Conservation (phyloP, 768 basidiomycete genomes). For the Rhizopogon roseolus region DNA sequence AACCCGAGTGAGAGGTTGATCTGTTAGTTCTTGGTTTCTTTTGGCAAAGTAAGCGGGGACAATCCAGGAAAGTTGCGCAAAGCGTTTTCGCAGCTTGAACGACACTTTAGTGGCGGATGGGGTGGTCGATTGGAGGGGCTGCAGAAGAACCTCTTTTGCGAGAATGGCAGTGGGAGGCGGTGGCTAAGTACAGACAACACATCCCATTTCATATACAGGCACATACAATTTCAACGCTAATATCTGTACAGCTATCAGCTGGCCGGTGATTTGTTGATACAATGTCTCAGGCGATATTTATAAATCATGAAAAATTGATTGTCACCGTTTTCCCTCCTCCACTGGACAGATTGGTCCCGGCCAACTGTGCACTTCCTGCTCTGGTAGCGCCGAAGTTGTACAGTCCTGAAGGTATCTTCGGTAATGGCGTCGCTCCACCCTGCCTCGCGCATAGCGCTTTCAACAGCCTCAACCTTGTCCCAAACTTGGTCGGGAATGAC, state of each 20-base stretch:
- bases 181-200: not conserved
- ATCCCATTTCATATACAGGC: constrained; percentile 1
- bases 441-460: constrained; percentile 90
- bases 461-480: constrained; percentile 84
- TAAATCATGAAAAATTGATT: constrained; percentile 19
- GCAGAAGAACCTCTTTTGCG: constrained; percentile 32
- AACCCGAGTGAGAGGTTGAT: constrained; percentile 42
- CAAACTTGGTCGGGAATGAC: constrained; percentile 93
- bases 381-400: constrained; percentile 80
- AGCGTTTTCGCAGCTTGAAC: constrained; percentile 55
- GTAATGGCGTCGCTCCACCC: constrained; percentile 83
- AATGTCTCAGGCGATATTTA: not conserved
- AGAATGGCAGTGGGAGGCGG: not conserved
- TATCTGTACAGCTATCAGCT: constrained; percentile 8
- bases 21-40: constrained; percentile 68
- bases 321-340: constrained; percentile 55
- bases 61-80: constrained; percentile 46
- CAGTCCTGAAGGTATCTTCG: constrained; percentile 72
- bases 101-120: constrained; percentile 44
- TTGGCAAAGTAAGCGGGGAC: constrained; percentile 50
- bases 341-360: constrained; percentile 75
- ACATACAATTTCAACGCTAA: constrained; percentile 5
- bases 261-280: constrained; percentile 6
- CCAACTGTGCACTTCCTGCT: constrained; percentile 60
- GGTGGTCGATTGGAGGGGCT: constrained; percentile 42